Conservation (phyloP, 805 yeast genomes). For the Saccharomycopsis fibuligera region DNA sequence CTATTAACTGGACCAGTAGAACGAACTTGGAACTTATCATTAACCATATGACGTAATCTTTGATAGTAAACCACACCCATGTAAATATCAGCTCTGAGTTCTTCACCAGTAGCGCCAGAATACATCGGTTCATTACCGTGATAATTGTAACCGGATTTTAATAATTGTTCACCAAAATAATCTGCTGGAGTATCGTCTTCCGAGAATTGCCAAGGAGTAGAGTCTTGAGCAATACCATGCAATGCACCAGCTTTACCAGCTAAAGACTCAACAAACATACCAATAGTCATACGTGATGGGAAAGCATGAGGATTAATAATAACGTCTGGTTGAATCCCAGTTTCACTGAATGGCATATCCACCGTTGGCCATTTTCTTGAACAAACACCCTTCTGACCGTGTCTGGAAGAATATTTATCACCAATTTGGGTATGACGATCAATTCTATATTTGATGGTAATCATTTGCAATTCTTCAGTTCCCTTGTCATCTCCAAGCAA, state of each 20-base stretch:
- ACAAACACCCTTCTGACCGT: slow-evolving; percentile 98
- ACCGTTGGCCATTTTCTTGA: slow-evolving; percentile 96
- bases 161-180: slow-evolving; percentile 90
- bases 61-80: slow-evolving; percentile 97
- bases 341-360: slow-evolving; percentile 95
- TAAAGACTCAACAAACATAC: slow-evolving; percentile 96
- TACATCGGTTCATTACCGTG: slow-evolving; percentile 99
- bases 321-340: slow-evolving; percentile 95
- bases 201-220: slow-evolving; percentile 92
- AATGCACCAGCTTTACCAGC: slow-evolving; percentile 99
- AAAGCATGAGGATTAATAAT: slow-evolving; percentile 98
- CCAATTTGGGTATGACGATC: slow-evolving; percentile 93
- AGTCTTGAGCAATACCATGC: slow-evolving; percentile 95
- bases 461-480: slow-evolving; percentile 72
- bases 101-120: slow-evolving; percentile 98
- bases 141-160: slow-evolving; percentile 85
- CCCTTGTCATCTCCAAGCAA: slow-evolving; percentile 74
- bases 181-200: slow-evolving; percentile 96
- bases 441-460: slow-evolving; percentile 84
- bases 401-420: slow-evolving; percentile 95
- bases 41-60: slow-evolving; percentile 98
- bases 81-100: slow-evolving; percentile 90
- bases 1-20: slow-evolving; percentile 98
- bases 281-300: slow-evolving; percentile 99
- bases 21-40: slow-evolving; percentile 98